These are phyloP conservation scores for Erigeron canadensis DNA, from an alignment of 129 eudicot species.

Conservation along the genomic window DNA sequence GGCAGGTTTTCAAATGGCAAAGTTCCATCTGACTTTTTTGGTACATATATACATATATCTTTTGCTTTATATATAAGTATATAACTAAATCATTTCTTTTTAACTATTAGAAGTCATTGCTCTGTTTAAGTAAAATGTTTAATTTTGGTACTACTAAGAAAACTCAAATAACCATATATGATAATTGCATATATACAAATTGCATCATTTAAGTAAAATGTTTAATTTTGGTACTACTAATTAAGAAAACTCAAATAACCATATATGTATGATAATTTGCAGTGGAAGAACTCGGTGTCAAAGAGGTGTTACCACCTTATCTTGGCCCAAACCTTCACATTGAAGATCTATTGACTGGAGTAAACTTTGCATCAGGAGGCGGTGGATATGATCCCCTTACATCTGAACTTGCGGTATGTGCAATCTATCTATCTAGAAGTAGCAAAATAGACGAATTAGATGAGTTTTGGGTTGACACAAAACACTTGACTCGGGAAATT, in stretches of 20 bases:
- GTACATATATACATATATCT: conserved; percentile 30
- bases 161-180: neutral
- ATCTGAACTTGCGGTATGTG: conserved; percentile 55
- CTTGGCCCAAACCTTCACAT: conserved; percentile 52
- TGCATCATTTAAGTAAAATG: neutral
- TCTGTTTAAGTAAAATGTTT: neutral
- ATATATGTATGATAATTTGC: conserved; percentile 15
- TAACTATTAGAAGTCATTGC: neutral
- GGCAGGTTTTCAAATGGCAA: conserved; percentile 88
- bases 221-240: neutral
- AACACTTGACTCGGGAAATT: neutral
- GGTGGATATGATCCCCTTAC: conserved; percentile 86
- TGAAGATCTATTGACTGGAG: conserved; percentile 70
- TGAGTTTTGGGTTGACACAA: neutral
- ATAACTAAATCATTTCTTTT: neutral
- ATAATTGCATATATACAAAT: neutral
- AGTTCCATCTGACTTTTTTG: conserved; percentile 73
- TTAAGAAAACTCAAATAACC: no score
- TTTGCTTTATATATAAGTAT: neutral
- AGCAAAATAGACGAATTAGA: neutral
- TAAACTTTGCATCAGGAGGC: conserved; percentile 85
- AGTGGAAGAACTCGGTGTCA: conserved; percentile 82
- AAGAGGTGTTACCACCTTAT: conserved; percentile 63
- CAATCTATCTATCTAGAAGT: neutral
- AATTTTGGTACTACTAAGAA: neutral